Evolutionary conservation across 148 eudicot genomes (phyloP).

Genomic region (Silene conica): DNA sequence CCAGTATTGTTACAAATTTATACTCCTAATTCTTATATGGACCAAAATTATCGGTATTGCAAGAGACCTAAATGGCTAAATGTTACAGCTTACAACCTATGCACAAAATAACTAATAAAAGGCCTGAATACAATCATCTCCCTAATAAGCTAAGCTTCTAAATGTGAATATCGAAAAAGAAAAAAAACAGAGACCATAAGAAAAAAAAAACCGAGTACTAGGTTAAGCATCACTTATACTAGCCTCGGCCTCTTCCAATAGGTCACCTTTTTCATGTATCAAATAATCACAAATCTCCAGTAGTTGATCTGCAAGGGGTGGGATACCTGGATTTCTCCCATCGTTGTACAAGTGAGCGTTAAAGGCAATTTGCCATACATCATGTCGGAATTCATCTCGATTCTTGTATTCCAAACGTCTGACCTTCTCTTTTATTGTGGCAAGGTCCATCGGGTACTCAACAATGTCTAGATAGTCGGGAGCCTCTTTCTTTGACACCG

Average conservation of each 20-base stretch:
- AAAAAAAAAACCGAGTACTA: neutral
- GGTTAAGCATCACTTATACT: conserved; percentile 38
- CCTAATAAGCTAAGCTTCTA: neutral
- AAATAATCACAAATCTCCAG: conserved; percentile 74
- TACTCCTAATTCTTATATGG: neutral
- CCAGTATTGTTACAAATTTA: neutral
- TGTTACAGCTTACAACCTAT: conserved; percentile 11
- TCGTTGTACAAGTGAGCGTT: conserved; percentile 84
- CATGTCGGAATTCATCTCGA: conserved; percentile 70
- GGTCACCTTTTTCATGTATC: conserved; percentile 39
- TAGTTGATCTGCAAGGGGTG: conserved; percentile 89
- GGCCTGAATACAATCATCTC: neutral
- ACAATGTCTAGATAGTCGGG: conserved; percentile 69
- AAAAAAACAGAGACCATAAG: neutral
- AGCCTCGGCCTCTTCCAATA: conserved; percentile 67
- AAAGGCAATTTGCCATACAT: conserved; percentile 72
- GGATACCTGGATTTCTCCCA: conserved; percentile 81
- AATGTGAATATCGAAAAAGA: neutral
- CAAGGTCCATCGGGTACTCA: conserved; percentile 79
- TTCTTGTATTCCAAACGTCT: conserved; percentile 72
- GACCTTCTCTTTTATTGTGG: conserved; percentile 72
- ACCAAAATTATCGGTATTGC: neutral
- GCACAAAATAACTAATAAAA: neutral
- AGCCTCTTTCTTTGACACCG: conserved; percentile 87
- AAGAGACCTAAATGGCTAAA: conserved; percentile 1